A percentile compares a stretch with the other conserved stretches of the same genome.
phyloP scores from a whole-genome alignment of 257 asterid species.

The Gynochthodes officinalis region DNA sequence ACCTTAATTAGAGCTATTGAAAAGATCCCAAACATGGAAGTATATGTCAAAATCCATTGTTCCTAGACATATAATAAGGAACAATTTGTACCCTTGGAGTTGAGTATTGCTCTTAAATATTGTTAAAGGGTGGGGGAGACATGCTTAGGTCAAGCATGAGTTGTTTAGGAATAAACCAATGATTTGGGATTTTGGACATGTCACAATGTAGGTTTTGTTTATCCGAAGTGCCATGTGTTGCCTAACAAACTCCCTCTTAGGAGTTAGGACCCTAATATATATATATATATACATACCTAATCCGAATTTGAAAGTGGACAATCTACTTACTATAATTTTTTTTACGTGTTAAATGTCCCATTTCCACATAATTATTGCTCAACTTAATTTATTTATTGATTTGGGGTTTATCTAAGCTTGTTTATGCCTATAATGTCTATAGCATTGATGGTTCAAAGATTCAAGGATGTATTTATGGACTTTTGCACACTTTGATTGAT shows the following conservation, averaged over 20 bases:
- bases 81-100: not conserved
- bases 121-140: not conserved
- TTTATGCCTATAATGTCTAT: no score
- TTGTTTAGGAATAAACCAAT: slow-evolving; percentile 13
- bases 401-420: not conserved
- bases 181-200: slow-evolving; percentile 14
- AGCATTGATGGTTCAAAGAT: no score
- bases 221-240: slow-evolving; percentile 18
- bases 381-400: not conserved
- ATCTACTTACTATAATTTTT: not conserved
- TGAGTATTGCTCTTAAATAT: not conserved
- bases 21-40: not conserved
- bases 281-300: no score
- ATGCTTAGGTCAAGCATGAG: slow-evolving; percentile 18
- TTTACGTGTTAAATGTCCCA: not conserved
- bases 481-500: no score
- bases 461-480: no score
- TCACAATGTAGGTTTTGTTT: slow-evolving; percentile 4
- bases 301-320: not conserved
- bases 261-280: no score
- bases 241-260: slow-evolving; percentile 7
- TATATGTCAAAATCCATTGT: not conserved
- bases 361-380: not conserved
- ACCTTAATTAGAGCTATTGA: not conserved
- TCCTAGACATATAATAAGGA: slow-evolving; percentile 5